Conservation (phyloP, 352 stramenopile genomes). For the Globisporangium sylvaticum region DNA sequence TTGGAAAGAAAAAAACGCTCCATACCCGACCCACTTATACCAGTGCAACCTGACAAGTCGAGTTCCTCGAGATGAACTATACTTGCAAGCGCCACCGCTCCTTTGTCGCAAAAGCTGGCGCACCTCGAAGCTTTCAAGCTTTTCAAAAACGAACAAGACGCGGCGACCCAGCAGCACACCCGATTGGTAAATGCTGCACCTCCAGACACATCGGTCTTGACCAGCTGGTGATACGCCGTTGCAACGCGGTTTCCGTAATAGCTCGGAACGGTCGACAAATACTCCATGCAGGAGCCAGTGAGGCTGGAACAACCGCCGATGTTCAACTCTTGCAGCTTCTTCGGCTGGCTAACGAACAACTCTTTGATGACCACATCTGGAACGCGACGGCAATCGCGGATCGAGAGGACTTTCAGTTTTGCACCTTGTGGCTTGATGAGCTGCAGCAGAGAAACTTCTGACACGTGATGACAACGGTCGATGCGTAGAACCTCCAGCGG, state of each 20-base stretch:
- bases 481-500: slow-evolving; percentile 38
- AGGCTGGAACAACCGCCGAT: slow-evolving; percentile 45
- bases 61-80: slow-evolving; percentile 49
- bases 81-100: slow-evolving; percentile 40
- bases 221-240: slow-evolving; percentile 39
- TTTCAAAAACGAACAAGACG: slow-evolving; percentile 51
- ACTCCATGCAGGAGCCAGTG: slow-evolving; percentile 57
- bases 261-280: slow-evolving; percentile 42
- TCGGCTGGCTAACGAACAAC: slow-evolving; percentile 42
- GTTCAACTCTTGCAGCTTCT: slow-evolving; percentile 51
- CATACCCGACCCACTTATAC: slow-evolving; percentile 42
- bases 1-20: slow-evolving; percentile 42
- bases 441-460: slow-evolving; percentile 31
- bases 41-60: slow-evolving; percentile 41
- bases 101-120: slow-evolving; percentile 54
- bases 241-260: slow-evolving; percentile 47
- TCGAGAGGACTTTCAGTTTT: slow-evolving; percentile 35
- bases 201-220: slow-evolving; percentile 50
- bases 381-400: slow-evolving; percentile 36
- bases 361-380: slow-evolving; percentile 40
- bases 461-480: slow-evolving; percentile 40
- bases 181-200: slow-evolving; percentile 49
- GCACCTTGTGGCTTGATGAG: slow-evolving; percentile 33
- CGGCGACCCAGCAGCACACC: slow-evolving; percentile 55
- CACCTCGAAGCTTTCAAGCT: slow-evolving; percentile 42